These are phyloP conservation scores for Pichia sp. DNA, from an alignment of 1,139 yeast species.

Conservation along the genomic window DNA sequence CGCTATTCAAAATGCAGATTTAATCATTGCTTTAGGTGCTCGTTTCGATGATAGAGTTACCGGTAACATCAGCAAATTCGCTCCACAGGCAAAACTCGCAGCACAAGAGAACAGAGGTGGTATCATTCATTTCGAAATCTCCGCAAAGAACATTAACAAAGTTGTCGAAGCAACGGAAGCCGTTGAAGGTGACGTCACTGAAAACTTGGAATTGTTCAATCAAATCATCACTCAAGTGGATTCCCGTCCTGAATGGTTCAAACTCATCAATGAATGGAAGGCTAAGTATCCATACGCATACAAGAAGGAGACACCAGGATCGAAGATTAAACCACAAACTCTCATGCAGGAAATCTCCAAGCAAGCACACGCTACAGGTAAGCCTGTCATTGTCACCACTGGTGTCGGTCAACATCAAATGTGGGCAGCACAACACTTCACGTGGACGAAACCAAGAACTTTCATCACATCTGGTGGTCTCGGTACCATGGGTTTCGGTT, in stretches of 20 bases:
- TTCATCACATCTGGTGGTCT: slow-evolving; percentile 97
- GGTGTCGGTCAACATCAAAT: slow-evolving; percentile 99
- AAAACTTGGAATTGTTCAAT: slow-evolving; percentile 63
- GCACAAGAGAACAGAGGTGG: slow-evolving; percentile 90
- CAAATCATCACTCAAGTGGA: slow-evolving; percentile 61
- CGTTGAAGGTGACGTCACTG: slow-evolving; percentile 89
- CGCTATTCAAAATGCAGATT: slow-evolving; percentile 89
- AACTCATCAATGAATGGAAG: slow-evolving; percentile 72
- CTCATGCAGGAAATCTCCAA: slow-evolving; percentile 71
- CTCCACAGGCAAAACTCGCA: slow-evolving; percentile 88
- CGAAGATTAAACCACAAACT: slow-evolving; percentile 88
- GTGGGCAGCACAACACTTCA: slow-evolving; percentile 99
- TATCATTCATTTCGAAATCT: slow-evolving; percentile 89
- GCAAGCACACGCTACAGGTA: slow-evolving; percentile 59
- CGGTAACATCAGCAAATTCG: slow-evolving; percentile 76
- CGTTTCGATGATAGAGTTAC: slow-evolving; percentile 99
- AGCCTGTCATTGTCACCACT: slow-evolving; percentile 82
- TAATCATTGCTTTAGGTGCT: slow-evolving; percentile 92
- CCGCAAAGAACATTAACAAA: slow-evolving; percentile 95
- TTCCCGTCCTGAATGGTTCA: slow-evolving; percentile 72
- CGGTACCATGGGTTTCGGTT: slow-evolving; percentile 98
- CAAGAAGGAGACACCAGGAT: slow-evolving; percentile 68
- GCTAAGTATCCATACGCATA: slow-evolving; percentile 78
- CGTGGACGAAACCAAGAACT: slow-evolving; percentile 86
- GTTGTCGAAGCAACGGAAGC: slow-evolving; percentile 97